These are phyloP conservation scores for Lumnitzera racemosa DNA, from an alignment of 345 rosid genomes.

Conservation along the genomic window DNA sequence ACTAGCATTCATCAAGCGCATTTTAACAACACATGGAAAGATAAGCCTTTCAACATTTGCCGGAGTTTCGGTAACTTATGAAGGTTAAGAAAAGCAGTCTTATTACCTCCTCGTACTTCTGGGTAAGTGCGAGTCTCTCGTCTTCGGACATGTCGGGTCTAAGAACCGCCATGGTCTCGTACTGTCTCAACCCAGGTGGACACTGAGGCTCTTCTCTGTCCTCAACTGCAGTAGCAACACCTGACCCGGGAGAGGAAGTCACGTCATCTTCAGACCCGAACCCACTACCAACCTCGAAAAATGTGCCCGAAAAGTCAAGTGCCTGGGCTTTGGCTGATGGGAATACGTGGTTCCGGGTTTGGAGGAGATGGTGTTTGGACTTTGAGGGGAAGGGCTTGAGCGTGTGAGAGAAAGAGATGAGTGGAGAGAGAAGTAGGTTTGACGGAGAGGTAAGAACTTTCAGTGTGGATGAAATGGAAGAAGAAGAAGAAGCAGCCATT, in stretches of 20 bases:
- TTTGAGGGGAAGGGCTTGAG: constrained; percentile 29
- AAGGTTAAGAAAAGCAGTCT: no score
- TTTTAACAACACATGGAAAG: no score
- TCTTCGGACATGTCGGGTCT: constrained; percentile 98
- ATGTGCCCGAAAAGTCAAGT: constrained; percentile 68
- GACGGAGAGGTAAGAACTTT: constrained; percentile 6
- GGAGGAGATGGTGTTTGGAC: constrained; percentile 17
- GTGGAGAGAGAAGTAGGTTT: constrained; percentile 31
- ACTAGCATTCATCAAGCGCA: no score
- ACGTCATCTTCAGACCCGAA: constrained; percentile 70
- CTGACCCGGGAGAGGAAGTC: constrained; percentile 33
- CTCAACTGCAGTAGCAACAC: constrained; percentile 46
- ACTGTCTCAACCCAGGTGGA: constrained; percentile 86
- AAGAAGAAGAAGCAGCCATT: constrained; percentile 35
- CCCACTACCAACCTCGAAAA: constrained; percentile 46
- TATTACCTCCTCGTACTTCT: constrained; percentile 96
- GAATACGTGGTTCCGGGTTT: not conserved
- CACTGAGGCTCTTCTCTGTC: constrained; percentile 77
- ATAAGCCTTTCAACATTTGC: no score
- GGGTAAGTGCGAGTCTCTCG: constrained; percentile 74
- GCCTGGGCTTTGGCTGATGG: constrained; percentile 45
- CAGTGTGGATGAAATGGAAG: constrained; percentile 30
- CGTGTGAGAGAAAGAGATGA: constrained; percentile 33
- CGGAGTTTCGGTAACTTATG: no score
- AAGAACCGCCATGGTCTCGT: constrained; percentile 81